Evolutionary conservation across 768 basidiomycete species (phyloP).

Genomic region (Coprinellus micaceus): DNA sequence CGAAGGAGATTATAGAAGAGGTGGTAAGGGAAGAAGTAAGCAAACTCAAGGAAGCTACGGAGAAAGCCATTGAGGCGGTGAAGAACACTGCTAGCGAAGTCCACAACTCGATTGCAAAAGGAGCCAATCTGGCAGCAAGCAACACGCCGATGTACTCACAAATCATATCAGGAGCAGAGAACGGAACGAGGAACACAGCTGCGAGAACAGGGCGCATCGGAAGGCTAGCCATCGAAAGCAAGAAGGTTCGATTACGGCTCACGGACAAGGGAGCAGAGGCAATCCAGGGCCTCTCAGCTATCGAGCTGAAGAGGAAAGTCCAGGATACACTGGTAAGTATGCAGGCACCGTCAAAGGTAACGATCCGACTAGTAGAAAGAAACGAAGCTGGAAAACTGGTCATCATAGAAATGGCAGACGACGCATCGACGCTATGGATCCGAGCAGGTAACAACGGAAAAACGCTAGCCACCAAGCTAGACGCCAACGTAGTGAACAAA

Average conservation of each 20-base stretch:
- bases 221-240: neutral
- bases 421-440: neutral
- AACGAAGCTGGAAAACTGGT: neutral
- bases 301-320: neutral
- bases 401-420: neutral
- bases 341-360: neutral
- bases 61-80: neutral
- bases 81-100: neutral
- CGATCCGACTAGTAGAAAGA: too few relatives aligned
- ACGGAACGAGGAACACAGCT: neutral
- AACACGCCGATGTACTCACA: neutral
- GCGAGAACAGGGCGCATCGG: neutral
- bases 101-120: neutral
- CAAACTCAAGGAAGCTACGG: neutral
- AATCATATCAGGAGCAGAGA: neutral
- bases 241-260: neutral
- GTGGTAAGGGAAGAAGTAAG: neutral
- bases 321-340: neutral
- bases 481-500: neutral
- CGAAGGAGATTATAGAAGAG: neutral
- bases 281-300: neutral
- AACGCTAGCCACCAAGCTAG: neutral
- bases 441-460: neutral
- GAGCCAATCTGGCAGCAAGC: neutral
- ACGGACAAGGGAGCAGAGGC: neutral